Evolutionary conservation across 2,329 filamentous ascomycete genomes (phyloP), one percentile per base, ranked within the genome.

Genomic region (Phialophora tarda): DNA sequence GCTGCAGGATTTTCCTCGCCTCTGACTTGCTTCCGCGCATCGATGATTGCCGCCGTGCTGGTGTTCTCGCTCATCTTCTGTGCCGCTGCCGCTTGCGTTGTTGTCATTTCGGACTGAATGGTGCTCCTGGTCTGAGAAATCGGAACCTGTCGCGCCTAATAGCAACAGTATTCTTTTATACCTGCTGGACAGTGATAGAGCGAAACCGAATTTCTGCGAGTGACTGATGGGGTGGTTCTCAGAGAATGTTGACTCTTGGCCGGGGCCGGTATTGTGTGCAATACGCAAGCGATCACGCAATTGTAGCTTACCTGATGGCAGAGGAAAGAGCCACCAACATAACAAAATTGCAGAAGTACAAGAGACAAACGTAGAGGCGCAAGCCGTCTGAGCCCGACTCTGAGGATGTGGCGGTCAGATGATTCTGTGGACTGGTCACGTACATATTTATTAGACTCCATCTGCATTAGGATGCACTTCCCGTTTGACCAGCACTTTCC

Each of bases 271-370:
- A 68, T 68, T 68, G 63, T 68, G 66, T 65, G 53, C 54, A 65
- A 63, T 60, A 24, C 55, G 55, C 47, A 61, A 32, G 30, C 23
- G 55, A 68, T 68, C 66, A 68, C 66, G 66, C 66, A 65, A 68
- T 68, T 63, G 57, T 51, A 60, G 63, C 28, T 55, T 55, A 55
- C 51, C 66, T 65, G 65, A 59, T 48, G 47, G 51, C 34, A 55
- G 24, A 63, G 48, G 47, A 63, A 62, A 48, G 64, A 30, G 59
- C 54, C 47, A 50, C 59, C 59, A 28, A 30, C 28, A 28, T 62
- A 14, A 44, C 60, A 55, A 34, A 53, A 38, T n/a, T n/a, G 60
- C 34, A 55, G 21, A 64, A 28, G n/a, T 14, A 41, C 50, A 28
- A 44, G 62, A 44, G 23, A 6, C 24, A 59, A 12, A n/a, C 17